phyloP scores from a whole-genome alignment of 2,329 filamentous ascomycete species.

The Hymenoscyphus occultus region DNA sequence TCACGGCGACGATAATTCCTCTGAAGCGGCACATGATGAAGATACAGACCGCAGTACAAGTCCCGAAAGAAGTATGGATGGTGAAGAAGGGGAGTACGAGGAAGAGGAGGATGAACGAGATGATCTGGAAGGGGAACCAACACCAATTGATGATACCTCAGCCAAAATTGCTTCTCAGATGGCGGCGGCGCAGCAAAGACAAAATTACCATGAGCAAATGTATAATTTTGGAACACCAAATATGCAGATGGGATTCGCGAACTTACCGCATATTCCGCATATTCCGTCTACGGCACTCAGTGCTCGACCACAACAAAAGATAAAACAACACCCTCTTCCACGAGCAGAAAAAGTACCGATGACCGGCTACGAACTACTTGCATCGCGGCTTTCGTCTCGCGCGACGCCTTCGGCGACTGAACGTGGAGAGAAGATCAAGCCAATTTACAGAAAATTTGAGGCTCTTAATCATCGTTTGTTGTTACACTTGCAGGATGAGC shows the following conservation, averaged over 20 bases:
- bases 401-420: constrained; percentile 25
- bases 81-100: constrained; percentile 23
- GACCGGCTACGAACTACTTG: constrained; percentile 62
- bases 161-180: constrained; percentile 34
- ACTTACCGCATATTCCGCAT: constrained; percentile 37
- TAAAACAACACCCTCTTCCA: constrained; percentile 28
- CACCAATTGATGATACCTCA: constrained; percentile 26
- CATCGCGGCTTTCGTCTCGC: constrained; percentile 48
- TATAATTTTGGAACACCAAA: constrained; percentile 36
- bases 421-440: constrained; percentile 38
- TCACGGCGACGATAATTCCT: constrained; percentile 39
- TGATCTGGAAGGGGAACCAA: constrained; percentile 11
- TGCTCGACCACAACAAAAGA: constrained; percentile 36
- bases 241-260: constrained; percentile 41
- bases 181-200: constrained; percentile 34
- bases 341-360: constrained; percentile 45
- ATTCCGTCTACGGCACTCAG: constrained; percentile 39
- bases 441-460: constrained; percentile 81
- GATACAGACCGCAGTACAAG: constrained; percentile 47
- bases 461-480: constrained; percentile 78
- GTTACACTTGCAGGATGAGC: constrained; percentile 81
- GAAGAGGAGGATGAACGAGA: constrained; percentile 8
- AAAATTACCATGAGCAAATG: constrained; percentile 26
- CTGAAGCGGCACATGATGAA: constrained; percentile 30
- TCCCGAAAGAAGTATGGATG: constrained; percentile 42